Evolutionary conservation across 306 rosid species (phyloP).

Genomic region (Senna tora): DNA sequence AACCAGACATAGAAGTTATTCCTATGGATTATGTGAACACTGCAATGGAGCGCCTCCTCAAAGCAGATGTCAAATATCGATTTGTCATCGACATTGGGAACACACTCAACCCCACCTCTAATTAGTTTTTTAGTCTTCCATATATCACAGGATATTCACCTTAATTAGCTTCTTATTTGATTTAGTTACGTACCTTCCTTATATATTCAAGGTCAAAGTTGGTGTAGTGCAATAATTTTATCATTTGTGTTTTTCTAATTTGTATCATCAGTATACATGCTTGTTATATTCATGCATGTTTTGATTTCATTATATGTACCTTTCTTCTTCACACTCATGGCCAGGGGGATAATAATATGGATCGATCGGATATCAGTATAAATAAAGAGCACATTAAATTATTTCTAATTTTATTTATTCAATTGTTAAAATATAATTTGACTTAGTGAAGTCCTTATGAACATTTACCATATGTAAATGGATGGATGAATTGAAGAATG

Average conservation of each 20-base stretch:
- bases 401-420: no score
- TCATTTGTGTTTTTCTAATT: not conserved
- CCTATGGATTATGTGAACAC: slow-evolving; percentile 54
- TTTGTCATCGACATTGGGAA: slow-evolving; percentile 59
- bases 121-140: not conserved
- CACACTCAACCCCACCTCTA: slow-evolving; percentile 35
- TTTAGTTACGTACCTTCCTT: no score
- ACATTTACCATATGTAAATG: no score
- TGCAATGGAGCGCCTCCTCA: slow-evolving; percentile 53
- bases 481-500: no score
- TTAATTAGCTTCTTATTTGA: no score
- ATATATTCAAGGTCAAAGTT: no score
- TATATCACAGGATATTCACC: not conserved
- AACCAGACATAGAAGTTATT: slow-evolving; percentile 54
- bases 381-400: no score
- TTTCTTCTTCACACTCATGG: not conserved
- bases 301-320: no score
- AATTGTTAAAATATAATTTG: no score
- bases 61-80: slow-evolving; percentile 60
- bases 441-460: no score
- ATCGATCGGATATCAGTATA: not conserved
- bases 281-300: no score
- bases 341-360: not conserved
- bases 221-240: not conserved
- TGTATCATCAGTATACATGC: no score